Conservation (phyloP, 2,329 filamentous ascomycete genomes). For the Fusarium setosum region DNA sequence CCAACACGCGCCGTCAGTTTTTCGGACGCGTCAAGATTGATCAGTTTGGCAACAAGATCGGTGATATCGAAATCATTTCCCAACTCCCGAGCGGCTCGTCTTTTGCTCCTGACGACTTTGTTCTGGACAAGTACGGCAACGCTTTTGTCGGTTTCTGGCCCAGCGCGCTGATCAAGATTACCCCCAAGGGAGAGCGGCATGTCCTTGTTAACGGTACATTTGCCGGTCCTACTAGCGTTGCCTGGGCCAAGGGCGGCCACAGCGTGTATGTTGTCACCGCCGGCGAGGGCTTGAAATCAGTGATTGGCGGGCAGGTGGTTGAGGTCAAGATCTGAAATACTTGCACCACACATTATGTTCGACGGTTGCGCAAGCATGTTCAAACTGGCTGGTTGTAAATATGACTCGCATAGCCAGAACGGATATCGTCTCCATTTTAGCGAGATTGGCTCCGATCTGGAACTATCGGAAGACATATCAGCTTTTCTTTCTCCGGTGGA, state of each 20-base stretch:
- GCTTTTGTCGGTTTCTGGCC: constrained; percentile 2
- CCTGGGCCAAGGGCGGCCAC: neutral
- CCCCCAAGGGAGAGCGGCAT: neutral
- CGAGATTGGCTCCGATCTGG: too few species aligned
- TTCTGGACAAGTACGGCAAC: neutral
- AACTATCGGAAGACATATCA: too few species aligned
- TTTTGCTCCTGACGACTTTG: neutral
- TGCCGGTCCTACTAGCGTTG: neutral
- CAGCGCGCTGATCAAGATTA: neutral
- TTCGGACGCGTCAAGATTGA: neutral
- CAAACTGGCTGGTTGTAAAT: neutral
- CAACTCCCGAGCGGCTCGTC: neutral
- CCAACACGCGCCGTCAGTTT: neutral
- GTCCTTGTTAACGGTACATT: neutral
- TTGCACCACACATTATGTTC: neutral
- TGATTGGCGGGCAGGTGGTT: constrained; percentile 6
- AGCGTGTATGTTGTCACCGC: neutral
- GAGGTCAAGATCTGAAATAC: neutral
- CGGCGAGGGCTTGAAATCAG: neutral
- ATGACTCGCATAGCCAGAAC: neutral
- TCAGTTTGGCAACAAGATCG: neutral
- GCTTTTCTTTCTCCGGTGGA: too few species aligned
- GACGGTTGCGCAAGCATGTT: too few species aligned
- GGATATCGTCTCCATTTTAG: too few species aligned
- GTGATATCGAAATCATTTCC: neutral